A percentile compares a stretch with the other conserved stretches of the same genome.
Conservation (phyloP, 129 eudicot genomes). For the Saussurea involucrata region DNA sequence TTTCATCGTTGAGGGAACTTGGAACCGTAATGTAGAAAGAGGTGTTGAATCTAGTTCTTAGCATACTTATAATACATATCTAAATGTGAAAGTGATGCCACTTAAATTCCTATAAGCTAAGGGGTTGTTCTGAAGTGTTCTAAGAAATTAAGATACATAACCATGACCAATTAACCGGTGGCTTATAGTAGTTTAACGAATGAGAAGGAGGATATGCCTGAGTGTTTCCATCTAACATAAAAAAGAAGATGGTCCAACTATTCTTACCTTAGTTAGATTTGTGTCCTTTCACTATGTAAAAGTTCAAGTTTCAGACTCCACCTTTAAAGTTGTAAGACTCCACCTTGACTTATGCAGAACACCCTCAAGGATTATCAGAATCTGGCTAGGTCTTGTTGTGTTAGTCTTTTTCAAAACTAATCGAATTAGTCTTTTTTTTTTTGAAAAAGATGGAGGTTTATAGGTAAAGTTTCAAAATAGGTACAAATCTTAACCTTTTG, state of each 20-base stretch:
- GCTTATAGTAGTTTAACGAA: not conserved
- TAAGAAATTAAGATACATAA: not conserved
- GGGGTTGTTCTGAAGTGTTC: no score
- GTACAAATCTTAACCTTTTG: no score
- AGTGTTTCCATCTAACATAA: not conserved
- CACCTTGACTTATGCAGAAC: constrained; percentile 1
- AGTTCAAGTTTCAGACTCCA: constrained; percentile 1
- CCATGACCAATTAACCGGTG: not conserved
- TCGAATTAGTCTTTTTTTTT: no score
- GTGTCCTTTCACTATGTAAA: not conserved
- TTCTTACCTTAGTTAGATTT: not conserved
- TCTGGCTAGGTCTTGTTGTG: no score
- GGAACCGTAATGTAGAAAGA: not conserved
- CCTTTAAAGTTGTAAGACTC: not conserved
- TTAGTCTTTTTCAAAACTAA: no score
- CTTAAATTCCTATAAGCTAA: not conserved
- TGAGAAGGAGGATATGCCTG: not conserved
- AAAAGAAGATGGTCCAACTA: not conserved
- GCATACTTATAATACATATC: not conserved
- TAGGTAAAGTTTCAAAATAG: no score
- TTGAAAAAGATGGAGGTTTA: no score
- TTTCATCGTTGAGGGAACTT: not conserved
- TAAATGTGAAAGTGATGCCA: not conserved
- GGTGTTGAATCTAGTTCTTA: not conserved
- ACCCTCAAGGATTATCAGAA: not conserved